A percentile compares a stretch with the other conserved stretches of the same genome.
These are phyloP conservation scores for Trypanosoma platydactyli DNA, from an alignment of 208 protist species.

Conservation along the genomic window DNA sequence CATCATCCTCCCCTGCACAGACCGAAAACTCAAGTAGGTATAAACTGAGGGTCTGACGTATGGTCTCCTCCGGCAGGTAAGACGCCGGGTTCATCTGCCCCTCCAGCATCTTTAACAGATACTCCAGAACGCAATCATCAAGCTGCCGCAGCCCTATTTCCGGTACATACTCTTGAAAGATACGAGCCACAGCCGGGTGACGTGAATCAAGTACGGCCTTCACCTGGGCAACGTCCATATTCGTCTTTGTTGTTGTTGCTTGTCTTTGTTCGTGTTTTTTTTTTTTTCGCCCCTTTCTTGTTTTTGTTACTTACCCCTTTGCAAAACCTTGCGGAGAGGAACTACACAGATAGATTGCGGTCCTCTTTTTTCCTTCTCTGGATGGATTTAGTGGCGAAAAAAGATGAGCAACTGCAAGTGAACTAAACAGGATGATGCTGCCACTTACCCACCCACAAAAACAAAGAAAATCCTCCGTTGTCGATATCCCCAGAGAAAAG, in stretches of 20 bases:
- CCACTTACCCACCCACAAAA: too few relatives aligned
- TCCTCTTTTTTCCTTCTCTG: too few relatives aligned
- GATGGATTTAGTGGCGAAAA: too few relatives aligned
- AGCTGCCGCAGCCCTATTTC: slow-evolving; percentile 70
- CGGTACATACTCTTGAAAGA: slow-evolving; percentile 71
- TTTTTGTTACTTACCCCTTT: neutral
- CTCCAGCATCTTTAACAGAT: slow-evolving; percentile 86
- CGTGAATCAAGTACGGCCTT: slow-evolving; percentile 57
- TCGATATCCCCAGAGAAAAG: too few relatives aligned
- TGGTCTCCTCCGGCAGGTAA: slow-evolving; percentile 76
- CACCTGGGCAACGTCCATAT: slow-evolving; percentile 64
- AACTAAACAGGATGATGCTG: too few relatives aligned
- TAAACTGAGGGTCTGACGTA: slow-evolving; percentile 67
- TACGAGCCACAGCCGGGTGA: slow-evolving; percentile 46
- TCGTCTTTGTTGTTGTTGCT: neutral
- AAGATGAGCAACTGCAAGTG: too few relatives aligned
- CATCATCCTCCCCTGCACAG: slow-evolving; percentile 43
- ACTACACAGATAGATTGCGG: too few relatives aligned
- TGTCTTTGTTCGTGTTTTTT: neutral
- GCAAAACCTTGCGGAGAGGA: too few relatives aligned
- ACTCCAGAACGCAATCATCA: slow-evolving; percentile 81
- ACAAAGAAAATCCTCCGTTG: too few relatives aligned
- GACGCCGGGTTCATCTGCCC: slow-evolving; percentile 78
- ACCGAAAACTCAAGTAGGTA: slow-evolving; percentile 84
- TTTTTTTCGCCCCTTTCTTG: neutral